Base-by-base conservation (phyloP, 345 rosid species). In the Murraya paniculata region DNA sequence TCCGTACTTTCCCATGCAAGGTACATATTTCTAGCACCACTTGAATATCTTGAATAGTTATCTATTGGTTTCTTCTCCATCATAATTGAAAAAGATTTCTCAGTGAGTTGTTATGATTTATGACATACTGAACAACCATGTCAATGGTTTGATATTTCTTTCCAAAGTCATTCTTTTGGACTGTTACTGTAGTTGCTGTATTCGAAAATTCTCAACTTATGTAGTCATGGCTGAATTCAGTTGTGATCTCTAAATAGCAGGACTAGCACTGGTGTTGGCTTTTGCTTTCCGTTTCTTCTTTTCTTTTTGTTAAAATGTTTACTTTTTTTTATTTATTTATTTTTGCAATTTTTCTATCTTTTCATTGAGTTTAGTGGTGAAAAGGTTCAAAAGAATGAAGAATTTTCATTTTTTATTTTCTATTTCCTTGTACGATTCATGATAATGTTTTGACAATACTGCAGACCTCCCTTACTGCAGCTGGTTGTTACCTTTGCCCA, bases 401-500 rank as follows among this genome's bases (percentile, higher is more conserved):
- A 36, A 24, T 53, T 65, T 64, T 24, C 16, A 5, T 8, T 13
- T 16, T 33, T 38, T 24, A 1, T 25, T 74, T 7, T 74, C 24
- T 60, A 10, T 48, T 59, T 36, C 62, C 31, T 18, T 55, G 21
- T 64, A 10, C 60, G 38, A 41, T 50, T 59, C 57, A 14, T 62
- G 64, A 77, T 74, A 60, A 25, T 41, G 31, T 79, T 76, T 78
- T 72, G 36, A 76, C 80, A 58, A 33, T 83, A 30, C 19, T 74
- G 74, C 89, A 95, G 99, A 88, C 90, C 76, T 93, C 97, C 76
- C 84, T 93, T 74, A 90, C 99, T 48, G 99, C 91, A 62, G 92
- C 97, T 82, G 99, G 98, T 77, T 95, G 99, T 83, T 91, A 90
- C 84, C 91, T 95, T 81, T 90, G 92, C 83, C 97, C 99, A 2